Conservation (phyloP, 2,329 filamentous ascomycete genomes). For the Acephala macrosclerotiorum region DNA sequence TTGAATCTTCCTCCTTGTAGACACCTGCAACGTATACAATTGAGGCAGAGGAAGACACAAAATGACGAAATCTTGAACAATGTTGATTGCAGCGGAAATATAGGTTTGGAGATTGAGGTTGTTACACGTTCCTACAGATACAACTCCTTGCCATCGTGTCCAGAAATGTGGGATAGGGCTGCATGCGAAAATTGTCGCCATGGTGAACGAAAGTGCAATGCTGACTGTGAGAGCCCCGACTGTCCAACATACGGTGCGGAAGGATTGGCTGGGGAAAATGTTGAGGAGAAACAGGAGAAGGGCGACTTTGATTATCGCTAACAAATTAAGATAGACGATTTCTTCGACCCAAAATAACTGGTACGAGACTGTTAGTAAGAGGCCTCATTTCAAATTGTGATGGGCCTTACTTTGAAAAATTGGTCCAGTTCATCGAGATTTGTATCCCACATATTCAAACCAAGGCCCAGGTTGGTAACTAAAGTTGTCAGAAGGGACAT, state of each 20-base stretch:
- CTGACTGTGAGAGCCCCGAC: not conserved
- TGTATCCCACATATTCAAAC: not conserved
- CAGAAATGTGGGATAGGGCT: constrained; percentile 58
- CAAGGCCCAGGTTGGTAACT: not conserved
- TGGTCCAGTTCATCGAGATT: not conserved
- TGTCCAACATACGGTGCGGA: constrained; percentile 44
- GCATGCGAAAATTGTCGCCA: constrained; percentile 44
- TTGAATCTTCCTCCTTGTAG: constrained; percentile 55
- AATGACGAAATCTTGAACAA: constrained; percentile 59
- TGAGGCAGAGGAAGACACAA: constrained; percentile 57
- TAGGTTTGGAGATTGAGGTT: constrained; percentile 57
- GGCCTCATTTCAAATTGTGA: not conserved
- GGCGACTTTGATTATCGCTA: constrained; percentile 50
- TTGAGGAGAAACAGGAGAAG: constrained; percentile 59
- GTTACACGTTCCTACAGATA: constrained; percentile 53
- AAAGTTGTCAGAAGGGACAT: not conserved
- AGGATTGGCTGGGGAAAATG: constrained; percentile 53
- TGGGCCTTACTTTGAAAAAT: not conserved
- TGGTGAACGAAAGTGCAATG: constrained; percentile 14
- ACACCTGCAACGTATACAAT: constrained; percentile 50
- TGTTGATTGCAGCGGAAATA: constrained; percentile 59
- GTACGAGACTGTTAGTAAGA: not conserved
- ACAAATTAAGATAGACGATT: constrained; percentile 19
- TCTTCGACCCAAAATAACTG: constrained; percentile 21
- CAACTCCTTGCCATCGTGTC: constrained; percentile 57